Evolutionary conservation across 2,329 filamentous ascomycete genomes (phyloP).

Genomic region (Rhynchosporium graminicola): DNA sequence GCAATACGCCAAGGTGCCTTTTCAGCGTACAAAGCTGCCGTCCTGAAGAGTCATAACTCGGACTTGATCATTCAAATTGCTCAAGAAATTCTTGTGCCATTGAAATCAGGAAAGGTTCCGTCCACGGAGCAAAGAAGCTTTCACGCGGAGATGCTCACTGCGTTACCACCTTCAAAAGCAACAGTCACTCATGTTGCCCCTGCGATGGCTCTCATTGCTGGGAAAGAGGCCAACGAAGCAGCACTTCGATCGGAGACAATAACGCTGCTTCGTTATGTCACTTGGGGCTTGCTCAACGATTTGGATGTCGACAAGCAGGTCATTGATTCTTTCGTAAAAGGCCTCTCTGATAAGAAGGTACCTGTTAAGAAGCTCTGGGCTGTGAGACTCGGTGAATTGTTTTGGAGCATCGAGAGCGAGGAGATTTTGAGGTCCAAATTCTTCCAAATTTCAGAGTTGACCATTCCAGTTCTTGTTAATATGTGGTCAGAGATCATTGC

Average conservation of each 20-base stretch:
- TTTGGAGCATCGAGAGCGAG: conserved; percentile 58
- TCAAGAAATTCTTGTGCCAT: conserved; percentile 74
- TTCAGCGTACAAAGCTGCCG: conserved; percentile 71
- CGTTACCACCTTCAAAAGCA: conserved; percentile 59
- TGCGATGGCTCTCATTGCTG: conserved; percentile 66
- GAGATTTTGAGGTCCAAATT: conserved; percentile 51
- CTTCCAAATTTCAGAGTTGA: conserved; percentile 53
- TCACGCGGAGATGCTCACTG: conserved; percentile 77
- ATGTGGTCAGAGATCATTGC: conserved; percentile 75
- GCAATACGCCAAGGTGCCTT: conserved; percentile 75
- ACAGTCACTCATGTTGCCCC: conserved; percentile 67
- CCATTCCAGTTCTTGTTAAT: conserved; percentile 60
- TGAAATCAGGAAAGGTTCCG: conserved; percentile 82
- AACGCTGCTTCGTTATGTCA: conserved; percentile 66
- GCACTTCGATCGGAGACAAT: conserved; percentile 76
- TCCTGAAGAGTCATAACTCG: conserved; percentile 59
- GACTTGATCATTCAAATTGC: conserved; percentile 65
- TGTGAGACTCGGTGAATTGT: conserved; percentile 68
- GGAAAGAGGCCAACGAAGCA: conserved; percentile 86
- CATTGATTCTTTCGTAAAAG: conserved; percentile 74
- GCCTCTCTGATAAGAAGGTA: conserved; percentile 81
- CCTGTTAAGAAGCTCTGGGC: conserved; percentile 79
- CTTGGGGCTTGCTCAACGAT: conserved; percentile 61
- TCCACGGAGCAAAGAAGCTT: conserved; percentile 81
- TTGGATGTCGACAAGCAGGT: conserved; percentile 65